These are phyloP conservation scores for Candida vaughaniae DNA, from an alignment of 805 yeast species.

Conservation along the genomic window DNA sequence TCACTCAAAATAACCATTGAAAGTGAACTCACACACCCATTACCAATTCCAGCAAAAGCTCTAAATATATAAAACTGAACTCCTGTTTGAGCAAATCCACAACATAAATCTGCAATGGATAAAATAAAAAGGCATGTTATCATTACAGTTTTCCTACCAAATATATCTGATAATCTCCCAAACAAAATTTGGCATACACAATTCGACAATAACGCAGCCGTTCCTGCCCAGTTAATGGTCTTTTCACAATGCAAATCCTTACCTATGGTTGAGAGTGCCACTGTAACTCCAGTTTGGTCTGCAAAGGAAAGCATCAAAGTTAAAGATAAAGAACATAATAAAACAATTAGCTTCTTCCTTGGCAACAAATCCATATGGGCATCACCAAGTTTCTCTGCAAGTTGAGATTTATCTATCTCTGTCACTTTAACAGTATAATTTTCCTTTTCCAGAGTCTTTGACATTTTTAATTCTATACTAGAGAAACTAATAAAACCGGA, in stretches of 20 bases:
- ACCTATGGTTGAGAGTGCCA: slow-evolving; percentile 50
- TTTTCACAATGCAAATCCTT: slow-evolving; percentile 44
- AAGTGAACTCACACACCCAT: slow-evolving; percentile 52
- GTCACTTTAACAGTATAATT: not conserved
- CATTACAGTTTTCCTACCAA: slow-evolving; percentile 49
- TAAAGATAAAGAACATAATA: slow-evolving; percentile 36
- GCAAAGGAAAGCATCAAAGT: slow-evolving; percentile 44
- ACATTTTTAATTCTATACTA: no score
- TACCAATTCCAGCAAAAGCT: slow-evolving; percentile 56
- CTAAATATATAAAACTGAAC: slow-evolving; percentile 51
- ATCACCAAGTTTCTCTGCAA: slow-evolving; percentile 33
- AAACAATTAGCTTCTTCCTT: slow-evolving; percentile 32
- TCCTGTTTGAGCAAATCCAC: slow-evolving; percentile 51
- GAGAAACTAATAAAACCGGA: no score
- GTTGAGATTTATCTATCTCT: not conserved
- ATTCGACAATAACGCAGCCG: slow-evolving; percentile 51
- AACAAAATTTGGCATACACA: slow-evolving; percentile 52
- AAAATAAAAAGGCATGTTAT: slow-evolving; percentile 39
- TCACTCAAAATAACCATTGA: slow-evolving; percentile 56
- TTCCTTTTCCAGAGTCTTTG: not conserved
- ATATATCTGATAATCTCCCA: slow-evolving; percentile 56
- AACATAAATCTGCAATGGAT: slow-evolving; percentile 45
- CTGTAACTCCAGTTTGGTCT: slow-evolving; percentile 50
- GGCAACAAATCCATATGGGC: slow-evolving; percentile 45
- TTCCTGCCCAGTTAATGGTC: slow-evolving; percentile 60